Percentiles rank a stretch among this genome's conserved stretches.
phyloP scores from a whole-genome alignment of 805 yeast species.

The Sporopachydermia lactativora region DNA sequence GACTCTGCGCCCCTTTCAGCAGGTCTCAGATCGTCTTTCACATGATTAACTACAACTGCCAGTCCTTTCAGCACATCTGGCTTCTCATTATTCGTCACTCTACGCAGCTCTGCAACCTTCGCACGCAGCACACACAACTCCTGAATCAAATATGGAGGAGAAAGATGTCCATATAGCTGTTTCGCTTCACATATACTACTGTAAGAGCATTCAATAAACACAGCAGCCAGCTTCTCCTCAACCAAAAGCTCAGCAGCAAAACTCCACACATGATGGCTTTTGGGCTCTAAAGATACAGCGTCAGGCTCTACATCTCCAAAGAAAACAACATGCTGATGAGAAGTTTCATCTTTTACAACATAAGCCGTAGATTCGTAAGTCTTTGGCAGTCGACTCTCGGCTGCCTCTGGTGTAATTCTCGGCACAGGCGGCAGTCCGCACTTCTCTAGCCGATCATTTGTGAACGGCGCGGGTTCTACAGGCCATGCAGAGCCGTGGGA shows the following conservation, averaged over 20 bases:
- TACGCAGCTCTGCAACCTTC: neutral
- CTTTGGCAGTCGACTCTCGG: constrained; percentile 4
- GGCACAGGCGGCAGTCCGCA: neutral
- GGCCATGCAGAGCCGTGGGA: neutral
- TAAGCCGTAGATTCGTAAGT: constrained; percentile 44
- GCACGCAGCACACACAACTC: constrained; percentile 31
- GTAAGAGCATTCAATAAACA: constrained; percentile 71
- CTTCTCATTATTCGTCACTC: neutral
- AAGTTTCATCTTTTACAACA: constrained; percentile 27
- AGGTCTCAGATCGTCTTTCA: constrained; percentile 27
- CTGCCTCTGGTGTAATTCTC: constrained; percentile 2
- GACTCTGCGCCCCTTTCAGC: constrained; percentile 6
- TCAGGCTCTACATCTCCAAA: constrained; percentile 87
- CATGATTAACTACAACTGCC: constrained; percentile 37
- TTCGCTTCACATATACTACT: constrained; percentile 28
- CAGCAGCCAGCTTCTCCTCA: constrained; percentile 29
- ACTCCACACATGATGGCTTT: constrained; percentile 40
- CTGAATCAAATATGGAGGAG: constrained; percentile 44
- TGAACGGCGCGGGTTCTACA: neutral
- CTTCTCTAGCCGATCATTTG: neutral
- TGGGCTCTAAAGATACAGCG: constrained; percentile 23
- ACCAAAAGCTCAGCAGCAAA: constrained; percentile 33
- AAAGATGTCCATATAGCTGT: constrained; percentile 67
- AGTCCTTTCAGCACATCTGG: constrained; percentile 27
- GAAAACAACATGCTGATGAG: constrained; percentile 31